A percentile compares a stretch with the other conserved stretches of the same genome.
Evolutionary conservation across 2,329 filamentous ascomycete species (phyloP).

Genomic region (Fusarium sp.): DNA sequence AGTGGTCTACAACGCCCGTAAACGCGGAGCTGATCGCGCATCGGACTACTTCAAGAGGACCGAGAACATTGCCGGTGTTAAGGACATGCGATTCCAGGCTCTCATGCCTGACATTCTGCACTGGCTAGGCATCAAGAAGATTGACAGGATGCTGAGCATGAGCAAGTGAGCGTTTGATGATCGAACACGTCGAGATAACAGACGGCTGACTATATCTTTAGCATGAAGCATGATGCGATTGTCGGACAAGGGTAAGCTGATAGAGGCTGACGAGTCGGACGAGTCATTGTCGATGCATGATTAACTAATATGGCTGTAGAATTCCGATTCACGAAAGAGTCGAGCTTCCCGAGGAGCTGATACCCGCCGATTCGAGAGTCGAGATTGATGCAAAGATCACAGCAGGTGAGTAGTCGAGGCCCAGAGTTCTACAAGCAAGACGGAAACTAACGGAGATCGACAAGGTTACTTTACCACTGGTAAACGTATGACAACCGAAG

Average conservation of each 20-base stretch:
- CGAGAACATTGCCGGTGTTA: constrained; percentile 98
- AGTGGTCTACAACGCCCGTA: constrained; percentile 81
- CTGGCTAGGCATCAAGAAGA: constrained; percentile 98
- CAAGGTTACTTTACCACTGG: constrained; percentile 84
- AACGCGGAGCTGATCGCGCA: constrained; percentile 81
- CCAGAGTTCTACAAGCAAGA: constrained; percentile 12
- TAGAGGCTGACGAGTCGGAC: constrained; percentile 3
- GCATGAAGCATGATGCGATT: constrained; percentile 92
- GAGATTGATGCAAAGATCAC: constrained; percentile 99
- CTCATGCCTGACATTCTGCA: constrained; percentile 98
- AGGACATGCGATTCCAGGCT: constrained; percentile 97
- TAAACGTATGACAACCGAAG: constrained; percentile 87
- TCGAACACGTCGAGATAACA: constrained; percentile 16
- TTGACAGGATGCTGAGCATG: constrained; percentile 98
- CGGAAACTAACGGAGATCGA: constrained; percentile 33
- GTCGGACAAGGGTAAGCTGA: constrained; percentile 77
- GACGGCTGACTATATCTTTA: constrained; percentile 53
- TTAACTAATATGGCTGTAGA: constrained; percentile 52
- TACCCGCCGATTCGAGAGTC: constrained; percentile 93
- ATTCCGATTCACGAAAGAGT: constrained; percentile 91
- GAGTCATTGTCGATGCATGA: constrained; percentile 10
- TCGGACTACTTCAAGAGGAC: constrained; percentile 96
- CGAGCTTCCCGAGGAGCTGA: constrained; percentile 92
- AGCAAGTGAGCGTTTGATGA: constrained; percentile 75
- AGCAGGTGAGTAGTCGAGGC: constrained; percentile 70